Evolutionary conservation across 2,329 filamentous ascomycete species (phyloP), one percentile per base, ranked within the genome.

Genomic region (Tolypocladium sp.): DNA sequence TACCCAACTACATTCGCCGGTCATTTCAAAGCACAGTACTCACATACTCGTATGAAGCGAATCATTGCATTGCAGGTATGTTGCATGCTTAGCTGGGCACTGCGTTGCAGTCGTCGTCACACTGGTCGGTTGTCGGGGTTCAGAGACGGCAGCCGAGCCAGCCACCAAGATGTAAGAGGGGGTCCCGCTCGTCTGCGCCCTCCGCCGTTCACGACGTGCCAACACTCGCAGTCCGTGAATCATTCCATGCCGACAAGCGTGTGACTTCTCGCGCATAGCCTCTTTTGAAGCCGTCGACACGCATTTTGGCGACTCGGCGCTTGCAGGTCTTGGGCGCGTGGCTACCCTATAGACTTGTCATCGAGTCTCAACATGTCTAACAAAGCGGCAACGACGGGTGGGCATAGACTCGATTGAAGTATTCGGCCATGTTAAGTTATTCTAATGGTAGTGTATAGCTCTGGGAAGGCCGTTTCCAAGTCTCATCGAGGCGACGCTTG

Each of bases 401-500:
- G 25, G 46, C 25, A 1, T 30, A 30, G 27, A 30, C 25, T 20
- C 46, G 27, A 20, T 30, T 2, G 15, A 20, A 17, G 15, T 20
- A 15, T 22, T 20, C 17, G 27, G 46, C 9, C 27, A 30, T n/a
- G 20, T 46, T 25, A 8, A 27, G 1, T 30, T 20, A 30, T 30
- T 8, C 25, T 49, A 30, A 49, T 49, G 25, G 13, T 17, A 4
- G 7, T 9, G 2, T 20, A 4, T 30, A 49, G 46, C 25, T 9
- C 30, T 7, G 15, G 8, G 6, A 17, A 30, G 15, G 46, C 3
- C 46, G 3, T 69, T 74, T n/a, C 74, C 72, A 1, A 63, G 66
- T 7, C 67, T 75, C 17, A 64, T 70, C 25, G 65, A 72, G 20
- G 71, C 68, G 3, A 72, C 69, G 2, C 60, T 75, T 0, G 69